Conservation (phyloP, 805 yeast genomes). For the Vanderwaltozyma verrucispora region DNA sequence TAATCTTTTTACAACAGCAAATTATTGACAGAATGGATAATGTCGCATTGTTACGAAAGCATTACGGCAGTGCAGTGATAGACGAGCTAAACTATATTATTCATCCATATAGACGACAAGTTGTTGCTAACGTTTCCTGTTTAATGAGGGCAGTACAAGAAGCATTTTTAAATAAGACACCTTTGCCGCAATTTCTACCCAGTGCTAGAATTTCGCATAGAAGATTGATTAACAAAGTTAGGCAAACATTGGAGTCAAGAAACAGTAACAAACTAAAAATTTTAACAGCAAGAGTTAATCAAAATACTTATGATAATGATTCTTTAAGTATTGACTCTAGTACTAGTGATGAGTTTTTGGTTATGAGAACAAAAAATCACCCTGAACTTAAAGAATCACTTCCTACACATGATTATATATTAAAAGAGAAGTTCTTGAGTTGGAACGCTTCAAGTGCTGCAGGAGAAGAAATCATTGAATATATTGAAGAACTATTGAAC, state of each 20-base stretch:
- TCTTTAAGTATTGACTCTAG: not conserved
- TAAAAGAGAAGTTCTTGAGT: slow-evolving; percentile 33
- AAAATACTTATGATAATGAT: not conserved
- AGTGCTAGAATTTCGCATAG: slow-evolving; percentile 40
- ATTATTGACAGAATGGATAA: slow-evolving; percentile 40
- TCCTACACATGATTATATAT: slow-evolving; percentile 20
- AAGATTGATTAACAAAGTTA: slow-evolving; percentile 35
- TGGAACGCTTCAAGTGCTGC: slow-evolving; percentile 46
- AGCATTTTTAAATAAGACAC: slow-evolving; percentile 35
- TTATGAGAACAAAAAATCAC: not conserved
- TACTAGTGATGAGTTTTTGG: slow-evolving; percentile 10
- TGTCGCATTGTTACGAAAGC: slow-evolving; percentile 32
- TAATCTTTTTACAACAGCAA: slow-evolving; percentile 36
- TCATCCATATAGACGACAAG: slow-evolving; percentile 36
- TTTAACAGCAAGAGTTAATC: not conserved
- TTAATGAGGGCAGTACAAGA: slow-evolving; percentile 34
- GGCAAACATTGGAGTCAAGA: slow-evolving; percentile 28
- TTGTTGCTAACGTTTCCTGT: slow-evolving; percentile 32
- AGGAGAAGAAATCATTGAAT: slow-evolving; percentile 39
- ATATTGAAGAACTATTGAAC: slow-evolving; percentile 36
- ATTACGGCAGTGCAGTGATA: slow-evolving; percentile 37
- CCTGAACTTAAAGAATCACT: slow-evolving; percentile 2
- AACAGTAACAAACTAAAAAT: slow-evolving; percentile 6
- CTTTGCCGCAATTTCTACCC: slow-evolving; percentile 42
- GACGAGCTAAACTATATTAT: slow-evolving; percentile 35